Percentiles rank a stretch among this genome's conserved stretches.
Evolutionary conservation across 139 green algal species (phyloP).

Genomic region (Marvania coccoides): DNA sequence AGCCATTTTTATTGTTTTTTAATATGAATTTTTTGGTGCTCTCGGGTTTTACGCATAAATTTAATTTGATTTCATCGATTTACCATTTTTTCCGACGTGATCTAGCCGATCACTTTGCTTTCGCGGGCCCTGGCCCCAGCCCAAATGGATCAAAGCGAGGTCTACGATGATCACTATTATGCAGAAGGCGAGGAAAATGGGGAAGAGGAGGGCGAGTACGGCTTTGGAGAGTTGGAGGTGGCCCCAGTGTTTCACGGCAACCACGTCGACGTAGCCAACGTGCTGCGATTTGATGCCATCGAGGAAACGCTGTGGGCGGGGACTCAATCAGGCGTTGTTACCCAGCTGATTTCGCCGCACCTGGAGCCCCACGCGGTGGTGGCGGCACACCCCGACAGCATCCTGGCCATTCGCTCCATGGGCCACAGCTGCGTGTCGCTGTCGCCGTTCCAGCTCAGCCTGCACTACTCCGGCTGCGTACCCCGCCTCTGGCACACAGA

Average conservation of each 20-base stretch:
- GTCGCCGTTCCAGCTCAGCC: constrained; percentile 21
- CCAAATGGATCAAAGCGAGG: too few species aligned
- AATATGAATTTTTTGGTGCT: too few species aligned
- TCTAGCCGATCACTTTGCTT: too few species aligned
- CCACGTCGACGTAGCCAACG: neutral
- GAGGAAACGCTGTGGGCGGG: constrained; percentile 34
- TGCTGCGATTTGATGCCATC: constrained; percentile 9
- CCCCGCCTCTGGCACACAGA: constrained; percentile 15
- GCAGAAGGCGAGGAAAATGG: neutral
- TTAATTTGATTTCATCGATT: neutral
- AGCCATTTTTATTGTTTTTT: too few species aligned
- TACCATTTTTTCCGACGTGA: too few species aligned
- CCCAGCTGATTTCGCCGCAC: constrained; percentile 20
- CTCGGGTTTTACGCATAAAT: neutral
- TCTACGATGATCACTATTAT: neutral
- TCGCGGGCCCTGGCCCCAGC: too few species aligned
- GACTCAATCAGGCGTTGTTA: constrained; percentile 35
- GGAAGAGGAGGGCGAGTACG: neutral
- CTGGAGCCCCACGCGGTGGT: constrained; percentile 42
- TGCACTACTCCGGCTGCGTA: constrained; percentile 28
- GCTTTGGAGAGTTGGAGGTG: neutral
- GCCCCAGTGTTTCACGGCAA: neutral
- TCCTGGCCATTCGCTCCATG: constrained; percentile 36
- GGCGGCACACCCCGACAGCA: constrained; percentile 9
- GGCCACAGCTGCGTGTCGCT: constrained; percentile 27